These are phyloP conservation scores for Chiua virens DNA, from an alignment of 768 basidiomycete species.

Conservation along the genomic window DNA sequence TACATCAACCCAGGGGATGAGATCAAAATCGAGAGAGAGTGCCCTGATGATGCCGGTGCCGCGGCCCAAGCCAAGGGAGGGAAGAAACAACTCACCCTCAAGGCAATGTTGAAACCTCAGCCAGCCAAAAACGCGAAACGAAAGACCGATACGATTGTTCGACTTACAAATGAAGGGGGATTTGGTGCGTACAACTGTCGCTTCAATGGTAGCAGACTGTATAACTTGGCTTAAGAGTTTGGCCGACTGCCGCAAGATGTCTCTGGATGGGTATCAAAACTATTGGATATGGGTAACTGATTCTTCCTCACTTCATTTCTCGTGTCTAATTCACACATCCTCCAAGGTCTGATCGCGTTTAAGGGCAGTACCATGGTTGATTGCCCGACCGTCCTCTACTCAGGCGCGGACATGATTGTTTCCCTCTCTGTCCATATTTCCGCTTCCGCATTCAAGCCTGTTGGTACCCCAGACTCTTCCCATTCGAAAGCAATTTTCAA, in stretches of 20 bases:
- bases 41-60: conserved; percentile 30
- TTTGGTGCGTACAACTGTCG: conserved; percentile 49
- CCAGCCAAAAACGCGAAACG: conserved; percentile 48
- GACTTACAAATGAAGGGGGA: conserved; percentile 61
- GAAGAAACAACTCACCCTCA: conserved; percentile 67
- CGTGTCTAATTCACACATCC: conserved; percentile 1
- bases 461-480: conserved; percentile 34
- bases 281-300: conserved; percentile 64
- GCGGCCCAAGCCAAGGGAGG: conserved; percentile 30
- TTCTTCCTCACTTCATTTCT: neutral
- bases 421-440: conserved; percentile 73
- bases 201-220: neutral
- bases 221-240: conserved; percentile 53
- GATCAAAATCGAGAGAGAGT: conserved; percentile 58
- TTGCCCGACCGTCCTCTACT: conserved; percentile 66
- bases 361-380: conserved; percentile 72
- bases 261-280: conserved; percentile 69
- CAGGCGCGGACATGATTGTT: conserved; percentile 77
- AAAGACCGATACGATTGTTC: conserved; percentile 62
- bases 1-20: conserved; percentile 68
- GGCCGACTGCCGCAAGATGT: conserved; percentile 71
- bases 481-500: conserved; percentile 49
- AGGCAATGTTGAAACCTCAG: conserved; percentile 63
- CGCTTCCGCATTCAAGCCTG: conserved; percentile 61
- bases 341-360: conserved; percentile 63